Conservation (phyloP, 768 basidiomycete genomes). For the Vishniacozyma victoriae region DNA sequence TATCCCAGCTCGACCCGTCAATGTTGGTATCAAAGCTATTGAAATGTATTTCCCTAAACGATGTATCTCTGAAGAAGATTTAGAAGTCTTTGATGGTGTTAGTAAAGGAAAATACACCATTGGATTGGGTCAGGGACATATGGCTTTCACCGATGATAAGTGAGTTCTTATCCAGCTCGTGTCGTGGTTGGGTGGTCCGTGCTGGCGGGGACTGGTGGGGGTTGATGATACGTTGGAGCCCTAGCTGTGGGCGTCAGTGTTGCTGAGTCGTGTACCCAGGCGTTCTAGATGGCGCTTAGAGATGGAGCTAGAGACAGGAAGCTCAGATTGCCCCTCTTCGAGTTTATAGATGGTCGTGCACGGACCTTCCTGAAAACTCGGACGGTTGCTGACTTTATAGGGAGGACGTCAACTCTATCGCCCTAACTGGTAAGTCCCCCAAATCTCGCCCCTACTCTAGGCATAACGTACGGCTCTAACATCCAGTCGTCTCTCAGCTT, state of each 20-base stretch:
- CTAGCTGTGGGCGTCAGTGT: not conserved
- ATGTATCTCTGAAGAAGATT: conserved; percentile 92
- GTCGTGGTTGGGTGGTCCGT: not conserved
- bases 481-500: conserved; percentile 74
- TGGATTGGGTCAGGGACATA: conserved; percentile 93
- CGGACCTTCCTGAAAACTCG: not conserved
- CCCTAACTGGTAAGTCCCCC: conserved; percentile 68
- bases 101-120: conserved; percentile 97
- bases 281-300: too few species aligned
- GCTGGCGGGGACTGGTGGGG: too few species aligned
- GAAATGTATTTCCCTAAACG: conserved; percentile 92
- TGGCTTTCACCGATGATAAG: conserved; percentile 98
- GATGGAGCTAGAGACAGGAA: too few species aligned
- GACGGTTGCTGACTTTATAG: conserved; percentile 9
- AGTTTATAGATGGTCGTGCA: too few species aligned
- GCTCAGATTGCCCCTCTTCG: too few species aligned
- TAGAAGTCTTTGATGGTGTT: conserved; percentile 91
- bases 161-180: conserved; percentile 13
- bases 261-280: too few species aligned
- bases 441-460: not conserved
- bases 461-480: not conserved
- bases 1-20: conserved; percentile 62
- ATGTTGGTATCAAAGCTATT: conserved; percentile 88
- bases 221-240: not conserved
- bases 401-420: conserved; percentile 98